Evolutionary conservation across 208 protist genomes (phyloP).

Genomic region (Acanthamoeba rhysodes): DNA sequence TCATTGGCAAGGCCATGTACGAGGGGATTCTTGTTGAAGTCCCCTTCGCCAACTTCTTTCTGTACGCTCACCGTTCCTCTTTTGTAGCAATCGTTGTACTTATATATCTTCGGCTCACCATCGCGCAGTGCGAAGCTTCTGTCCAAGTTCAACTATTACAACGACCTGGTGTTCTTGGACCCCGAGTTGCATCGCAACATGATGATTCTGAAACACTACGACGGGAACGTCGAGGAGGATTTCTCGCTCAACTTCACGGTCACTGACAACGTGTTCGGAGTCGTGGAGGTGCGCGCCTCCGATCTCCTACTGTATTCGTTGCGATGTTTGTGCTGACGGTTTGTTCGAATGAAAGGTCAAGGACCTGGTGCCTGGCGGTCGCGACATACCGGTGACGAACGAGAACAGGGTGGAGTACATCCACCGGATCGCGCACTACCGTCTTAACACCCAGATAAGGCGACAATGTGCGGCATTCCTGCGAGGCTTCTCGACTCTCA

Average conservation of each 20-base stretch:
- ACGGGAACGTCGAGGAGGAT: slow-evolving; percentile 89
- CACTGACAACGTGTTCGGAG: slow-evolving; percentile 44
- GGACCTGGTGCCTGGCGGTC: slow-evolving; percentile 92
- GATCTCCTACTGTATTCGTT: too few species aligned
- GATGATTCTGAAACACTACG: slow-evolving; percentile 89
- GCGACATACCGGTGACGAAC: slow-evolving; percentile 92
- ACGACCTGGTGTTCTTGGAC: slow-evolving; percentile 94
- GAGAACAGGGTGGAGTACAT: slow-evolving; percentile 95
- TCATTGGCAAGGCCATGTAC: slow-evolving; percentile 94
- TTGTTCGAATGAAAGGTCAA: background rate
- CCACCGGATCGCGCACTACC: slow-evolving; percentile 94
- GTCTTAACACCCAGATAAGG: slow-evolving; percentile 93
- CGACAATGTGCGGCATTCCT: slow-evolving; percentile 93
- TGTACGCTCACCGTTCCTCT: background rate
- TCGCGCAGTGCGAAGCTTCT: slow-evolving; percentile 83
- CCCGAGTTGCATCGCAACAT: slow-evolving; percentile 93
- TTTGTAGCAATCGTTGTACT: background rate
- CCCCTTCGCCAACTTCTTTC: slow-evolving; percentile 95
- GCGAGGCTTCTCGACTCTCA: slow-evolving; percentile 87
- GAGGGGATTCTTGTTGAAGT: slow-evolving; percentile 94
- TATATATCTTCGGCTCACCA: background rate
- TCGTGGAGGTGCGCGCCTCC: background rate
- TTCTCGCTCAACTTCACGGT: slow-evolving; percentile 72
- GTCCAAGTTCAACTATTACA: slow-evolving; percentile 93
- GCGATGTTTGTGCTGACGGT: background rate